Conservation (phyloP, 306 rosid genomes). For the Vigna unguiculata region DNA sequence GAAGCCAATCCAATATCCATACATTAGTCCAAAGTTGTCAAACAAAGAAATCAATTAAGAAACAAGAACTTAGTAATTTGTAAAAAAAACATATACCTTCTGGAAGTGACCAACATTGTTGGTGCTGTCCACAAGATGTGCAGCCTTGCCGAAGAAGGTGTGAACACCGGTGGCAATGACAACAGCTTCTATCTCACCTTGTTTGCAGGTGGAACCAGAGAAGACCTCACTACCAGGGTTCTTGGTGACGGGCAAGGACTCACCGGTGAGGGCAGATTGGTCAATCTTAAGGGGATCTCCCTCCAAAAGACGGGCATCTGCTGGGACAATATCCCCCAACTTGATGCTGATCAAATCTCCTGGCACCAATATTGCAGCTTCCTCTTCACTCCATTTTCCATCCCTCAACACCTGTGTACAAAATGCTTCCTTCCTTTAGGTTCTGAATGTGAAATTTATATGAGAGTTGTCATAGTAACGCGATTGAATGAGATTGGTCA, state of each 20-base stretch:
- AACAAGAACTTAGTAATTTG: background rate
- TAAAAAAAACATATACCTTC: conserved; percentile 54
- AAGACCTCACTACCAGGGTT: conserved; percentile 78
- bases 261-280: conserved; percentile 92
- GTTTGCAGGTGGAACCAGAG: conserved; percentile 96
- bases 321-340: conserved; percentile 91
- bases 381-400: conserved; percentile 84
- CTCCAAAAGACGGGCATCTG: conserved; percentile 90
- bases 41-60: background rate
- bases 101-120: conserved; percentile 98
- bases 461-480: background rate
- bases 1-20: conserved; percentile 33
- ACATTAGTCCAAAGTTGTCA: conserved; percentile 24
- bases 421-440: conserved; percentile 11
- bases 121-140: conserved; percentile 94
- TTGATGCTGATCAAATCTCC: conserved; percentile 93
- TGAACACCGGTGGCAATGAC: conserved; percentile 96
- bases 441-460: background rate
- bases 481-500: background rate
- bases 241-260: conserved; percentile 84
- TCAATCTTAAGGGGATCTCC: conserved; percentile 93
- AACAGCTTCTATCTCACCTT: conserved; percentile 92
- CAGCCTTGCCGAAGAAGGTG: conserved; percentile 95
- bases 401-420: conserved; percentile 74
- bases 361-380: conserved; percentile 86